Evolutionary conservation across 2,329 filamentous ascomycete species (phyloP), one percentile per base, ranked within the genome.

Genomic region (Dichotomopilus funicola): DNA sequence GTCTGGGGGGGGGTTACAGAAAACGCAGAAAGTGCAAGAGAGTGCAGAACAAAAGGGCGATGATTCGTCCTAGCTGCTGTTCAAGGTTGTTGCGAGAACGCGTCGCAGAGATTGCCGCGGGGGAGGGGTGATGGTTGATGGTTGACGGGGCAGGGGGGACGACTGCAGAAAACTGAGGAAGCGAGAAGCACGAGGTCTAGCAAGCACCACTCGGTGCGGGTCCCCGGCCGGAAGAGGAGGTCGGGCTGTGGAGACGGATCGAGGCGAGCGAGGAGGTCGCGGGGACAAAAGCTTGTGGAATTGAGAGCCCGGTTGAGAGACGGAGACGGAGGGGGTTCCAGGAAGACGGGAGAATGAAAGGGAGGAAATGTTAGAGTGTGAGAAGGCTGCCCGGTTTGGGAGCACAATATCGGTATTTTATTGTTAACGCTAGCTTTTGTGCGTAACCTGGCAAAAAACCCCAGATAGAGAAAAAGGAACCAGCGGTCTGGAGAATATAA

Each of bases 51-150:
- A 60, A 53, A 44, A 37, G 54, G 19, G 19, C 52, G 52, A 51
- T 61, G 60, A 61, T 63, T 60, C 55, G 62, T 56, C 51, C 42
- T 6, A n/a, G 37, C 12, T 54, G 36, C 38, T 56, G 41, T 54
- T 27, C 19, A 27, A 27, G 19, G 19, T 27, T 27, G 19, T 27
- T 27, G 19, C 5, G 11, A 38, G 31, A 41, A 45, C 31, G 34
- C 6, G 36, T 34, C 8, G 45, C 35, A 49, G 36, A 36, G 45
- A 40, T 40, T 43, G 55, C 34, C 19, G 48, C 44, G 52, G 52
- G 42, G 52, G 46, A 48, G 51, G 52, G 49, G 46, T 27, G 41
- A 51, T 40, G 41, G 51, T 11, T 37, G 37, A 34, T 27, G 12
- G 43, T 11, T 33, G 45, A 55, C 19, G 10, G 36, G 44, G 36